A percentile compares a stretch with the other conserved stretches of the same genome.
These are phyloP conservation scores for Penicillium brevicompactum DNA, from an alignment of 2,329 filamentous ascomycete genomes.

Conservation along the genomic window DNA sequence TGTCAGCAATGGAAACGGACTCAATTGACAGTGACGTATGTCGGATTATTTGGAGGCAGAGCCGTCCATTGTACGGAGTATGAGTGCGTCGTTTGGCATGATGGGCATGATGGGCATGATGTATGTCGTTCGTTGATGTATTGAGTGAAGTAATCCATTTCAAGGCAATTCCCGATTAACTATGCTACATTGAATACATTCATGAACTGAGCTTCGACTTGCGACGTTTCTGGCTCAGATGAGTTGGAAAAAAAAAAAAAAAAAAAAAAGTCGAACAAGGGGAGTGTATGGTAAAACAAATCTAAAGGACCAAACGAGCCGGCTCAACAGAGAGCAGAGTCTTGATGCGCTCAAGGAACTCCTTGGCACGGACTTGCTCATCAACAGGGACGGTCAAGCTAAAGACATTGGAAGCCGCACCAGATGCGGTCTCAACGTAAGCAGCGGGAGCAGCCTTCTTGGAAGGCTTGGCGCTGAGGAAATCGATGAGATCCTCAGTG, in stretches of 20 bases:
- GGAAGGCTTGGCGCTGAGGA: slow-evolving; percentile 61
- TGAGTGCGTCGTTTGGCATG: not conserved
- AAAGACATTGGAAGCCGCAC: slow-evolving; percentile 71
- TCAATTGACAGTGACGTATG: not conserved
- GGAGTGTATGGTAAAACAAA: slow-evolving; percentile 16
- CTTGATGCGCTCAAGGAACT: slow-evolving; percentile 88
- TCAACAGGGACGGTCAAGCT: slow-evolving; percentile 75
- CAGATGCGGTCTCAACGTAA: slow-evolving; percentile 42
- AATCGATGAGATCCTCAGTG: slow-evolving; percentile 80
- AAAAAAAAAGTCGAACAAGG: slow-evolving; percentile 14
- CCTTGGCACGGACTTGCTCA: slow-evolving; percentile 78
- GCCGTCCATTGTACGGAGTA: not conserved
- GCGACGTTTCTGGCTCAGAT: slow-evolving; percentile 13
- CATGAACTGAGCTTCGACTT: slow-evolving; percentile 11
- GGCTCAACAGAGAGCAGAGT: slow-evolving; percentile 78
- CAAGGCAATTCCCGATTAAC: slow-evolving; percentile 26
- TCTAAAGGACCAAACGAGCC: slow-evolving; percentile 66
- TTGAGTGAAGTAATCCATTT: slow-evolving; percentile 11
- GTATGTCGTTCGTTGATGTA: not conserved
- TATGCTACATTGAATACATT: slow-evolving; percentile 32
- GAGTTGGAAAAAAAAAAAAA: slow-evolving; percentile 19
- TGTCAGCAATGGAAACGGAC: not conserved
- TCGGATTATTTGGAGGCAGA: not conserved
- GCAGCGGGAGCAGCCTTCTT: slow-evolving; percentile 34
- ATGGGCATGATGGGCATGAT: not conserved